Percentiles rank a stretch among this genome's conserved stretches.
Conservation (phyloP, 1,284 basidiomycete genomes). For the Cutaneotrichosporon cutaneum region DNA sequence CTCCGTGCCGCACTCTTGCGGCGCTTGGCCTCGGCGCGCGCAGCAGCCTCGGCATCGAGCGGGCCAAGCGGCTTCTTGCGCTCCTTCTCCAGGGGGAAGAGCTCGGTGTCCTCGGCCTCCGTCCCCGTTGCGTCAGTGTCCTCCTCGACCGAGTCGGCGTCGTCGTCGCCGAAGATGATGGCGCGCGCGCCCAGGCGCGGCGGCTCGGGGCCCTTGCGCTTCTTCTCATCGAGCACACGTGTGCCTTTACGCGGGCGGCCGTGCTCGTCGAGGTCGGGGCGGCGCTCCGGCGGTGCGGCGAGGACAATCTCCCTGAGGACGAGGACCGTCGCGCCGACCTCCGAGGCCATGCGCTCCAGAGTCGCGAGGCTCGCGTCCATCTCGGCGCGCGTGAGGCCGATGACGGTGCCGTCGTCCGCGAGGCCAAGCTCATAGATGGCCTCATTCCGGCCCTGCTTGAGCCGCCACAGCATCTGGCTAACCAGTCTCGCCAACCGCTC, state of each 20-base stretch:
- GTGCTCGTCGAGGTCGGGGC: slow-evolving; percentile 35
- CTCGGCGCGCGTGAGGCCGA: slow-evolving; percentile 72
- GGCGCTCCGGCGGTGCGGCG: slow-evolving; percentile 15
- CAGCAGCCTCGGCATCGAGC: slow-evolving; percentile 2
- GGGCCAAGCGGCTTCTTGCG: not conserved
- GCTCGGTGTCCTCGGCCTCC: slow-evolving; percentile 3
- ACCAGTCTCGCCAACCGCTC: slow-evolving; percentile 62
- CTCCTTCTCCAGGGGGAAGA: slow-evolving; percentile 4
- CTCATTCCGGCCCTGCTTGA: slow-evolving; percentile 85
- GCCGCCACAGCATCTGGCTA: slow-evolving; percentile 91
- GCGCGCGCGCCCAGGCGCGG: slow-evolving; percentile 1
- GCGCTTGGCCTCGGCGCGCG: slow-evolving; percentile 33
- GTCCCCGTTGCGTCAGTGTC: slow-evolving; percentile 9
- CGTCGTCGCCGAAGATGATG: slow-evolving; percentile 11
- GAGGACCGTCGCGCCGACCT: slow-evolving; percentile 83
- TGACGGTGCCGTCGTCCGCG: slow-evolving; percentile 74
- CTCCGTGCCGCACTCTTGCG: slow-evolving; percentile 32
- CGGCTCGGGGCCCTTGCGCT: slow-evolving; percentile 13
- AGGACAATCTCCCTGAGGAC: slow-evolving; percentile 73
- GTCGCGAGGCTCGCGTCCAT: slow-evolving; percentile 77
- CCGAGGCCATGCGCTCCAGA: slow-evolving; percentile 85
- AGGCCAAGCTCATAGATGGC: slow-evolving; percentile 92
- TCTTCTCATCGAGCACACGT: slow-evolving; percentile 12
- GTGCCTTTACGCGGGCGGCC: slow-evolving; percentile 35
- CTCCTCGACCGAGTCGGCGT: slow-evolving; percentile 1